These are phyloP conservation scores for Wickerhamomyces hampshirensis DNA, from an alignment of 805 yeast genomes.

Conservation along the genomic window DNA sequence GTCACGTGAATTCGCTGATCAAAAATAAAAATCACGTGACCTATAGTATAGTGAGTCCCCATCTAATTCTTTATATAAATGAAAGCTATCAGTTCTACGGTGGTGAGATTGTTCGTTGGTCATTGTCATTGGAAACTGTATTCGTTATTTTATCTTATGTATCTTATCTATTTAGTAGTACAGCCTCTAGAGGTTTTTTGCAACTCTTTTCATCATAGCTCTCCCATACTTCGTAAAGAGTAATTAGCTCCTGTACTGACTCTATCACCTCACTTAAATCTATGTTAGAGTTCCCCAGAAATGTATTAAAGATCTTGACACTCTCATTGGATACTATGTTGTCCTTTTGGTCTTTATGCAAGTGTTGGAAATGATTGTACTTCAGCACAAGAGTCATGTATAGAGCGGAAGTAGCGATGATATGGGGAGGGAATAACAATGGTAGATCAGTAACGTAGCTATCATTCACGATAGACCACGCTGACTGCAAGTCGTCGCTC, in stretches of 20 bases:
- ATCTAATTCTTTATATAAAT: too few species aligned
- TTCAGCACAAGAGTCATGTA: slow-evolving; percentile 68
- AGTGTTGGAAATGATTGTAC: slow-evolving; percentile 23
- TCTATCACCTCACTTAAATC: slow-evolving; percentile 75
- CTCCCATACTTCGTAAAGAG: slow-evolving; percentile 83
- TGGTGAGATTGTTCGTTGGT: too few species aligned
- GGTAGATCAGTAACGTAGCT: slow-evolving; percentile 85
- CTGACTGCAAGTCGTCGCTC: slow-evolving; percentile 70
- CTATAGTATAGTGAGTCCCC: too few species aligned
- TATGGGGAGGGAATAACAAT: slow-evolving; percentile 81
- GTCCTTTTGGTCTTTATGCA: slow-evolving; percentile 12
- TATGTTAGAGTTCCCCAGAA: slow-evolving; percentile 70
- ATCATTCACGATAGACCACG: slow-evolving; percentile 90
- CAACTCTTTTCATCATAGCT: slow-evolving; percentile 57
- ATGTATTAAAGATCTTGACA: slow-evolving; percentile 41
- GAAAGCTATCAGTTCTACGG: too few species aligned
- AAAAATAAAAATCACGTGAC: too few species aligned
- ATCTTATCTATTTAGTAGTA: slow-evolving; percentile 20
- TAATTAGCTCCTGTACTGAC: slow-evolving; percentile 78
- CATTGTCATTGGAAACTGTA: too few species aligned
- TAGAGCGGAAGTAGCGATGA: slow-evolving; percentile 76
- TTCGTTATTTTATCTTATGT: too few species aligned
- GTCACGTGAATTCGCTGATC: too few species aligned
- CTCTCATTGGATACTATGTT: neutral
- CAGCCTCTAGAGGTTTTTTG: slow-evolving; percentile 20